Conservation (phyloP, 352 stramenopile species). For the Globisporangium emineosum region DNA sequence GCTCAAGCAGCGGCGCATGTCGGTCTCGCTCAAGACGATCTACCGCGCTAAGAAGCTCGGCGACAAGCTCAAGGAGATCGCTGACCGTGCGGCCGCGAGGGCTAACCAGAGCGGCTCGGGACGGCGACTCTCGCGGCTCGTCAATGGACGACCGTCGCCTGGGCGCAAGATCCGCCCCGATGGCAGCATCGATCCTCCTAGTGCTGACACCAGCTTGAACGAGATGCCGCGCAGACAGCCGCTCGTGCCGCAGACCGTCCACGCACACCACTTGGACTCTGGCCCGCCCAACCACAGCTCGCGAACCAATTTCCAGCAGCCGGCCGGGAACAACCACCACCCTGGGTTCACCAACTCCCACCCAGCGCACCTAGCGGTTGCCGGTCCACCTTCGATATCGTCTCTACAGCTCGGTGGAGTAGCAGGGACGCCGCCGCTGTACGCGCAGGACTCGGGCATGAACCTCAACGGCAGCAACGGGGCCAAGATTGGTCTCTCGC, state of each 20-base stretch:
- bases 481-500: slow-evolving; percentile 19
- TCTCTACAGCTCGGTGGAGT: neutral
- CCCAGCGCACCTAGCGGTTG: neutral
- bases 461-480: slow-evolving; percentile 6
- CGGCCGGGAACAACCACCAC: neutral
- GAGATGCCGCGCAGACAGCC: neutral
- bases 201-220: neutral
- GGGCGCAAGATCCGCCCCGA: slow-evolving; percentile 8
- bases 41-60: slow-evolving; percentile 79
- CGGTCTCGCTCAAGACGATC: slow-evolving; percentile 65
- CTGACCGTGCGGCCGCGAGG: slow-evolving; percentile 41
- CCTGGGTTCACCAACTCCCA: slow-evolving; percentile 1
- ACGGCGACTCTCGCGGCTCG: slow-evolving; percentile 23
- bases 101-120: slow-evolving; percentile 19
- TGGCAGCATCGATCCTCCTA: neutral
- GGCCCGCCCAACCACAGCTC: neutral
- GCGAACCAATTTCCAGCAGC: neutral
- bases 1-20: slow-evolving; percentile 70
- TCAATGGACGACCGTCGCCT: slow-evolving; percentile 3
- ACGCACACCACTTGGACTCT: neutral
- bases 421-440: neutral
- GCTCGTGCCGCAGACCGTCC: neutral
- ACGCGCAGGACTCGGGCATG: slow-evolving; percentile 6
- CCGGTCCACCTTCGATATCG: neutral
- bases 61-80: slow-evolving; percentile 82